Evolutionary conservation across 1,284 basidiomycete genomes (phyloP).

Genomic region (Thelephora terrestris): DNA sequence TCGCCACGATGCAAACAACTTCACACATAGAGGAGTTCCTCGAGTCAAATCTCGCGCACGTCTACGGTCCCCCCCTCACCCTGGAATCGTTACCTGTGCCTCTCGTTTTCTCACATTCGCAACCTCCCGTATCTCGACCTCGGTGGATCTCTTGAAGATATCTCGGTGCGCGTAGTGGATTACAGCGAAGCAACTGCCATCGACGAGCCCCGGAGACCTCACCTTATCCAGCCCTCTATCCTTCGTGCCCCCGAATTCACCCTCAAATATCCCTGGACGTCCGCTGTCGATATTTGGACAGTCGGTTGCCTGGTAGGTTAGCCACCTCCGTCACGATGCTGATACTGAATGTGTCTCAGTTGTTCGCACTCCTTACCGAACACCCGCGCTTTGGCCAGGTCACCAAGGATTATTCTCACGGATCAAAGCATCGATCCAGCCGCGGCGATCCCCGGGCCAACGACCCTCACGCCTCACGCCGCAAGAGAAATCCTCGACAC

Average conservation of each 20-base stretch:
- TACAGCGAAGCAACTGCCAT: background rate
- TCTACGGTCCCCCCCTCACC: background rate
- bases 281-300: constrained; percentile 9
- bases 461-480: no score
- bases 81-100: background rate
- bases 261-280: constrained; percentile 4
- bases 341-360: constrained; percentile 3
- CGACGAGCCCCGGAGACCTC: background rate
- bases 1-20: background rate
- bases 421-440: no score
- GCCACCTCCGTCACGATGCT: background rate
- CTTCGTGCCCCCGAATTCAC: constrained; percentile 6
- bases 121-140: background rate
- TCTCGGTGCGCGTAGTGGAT: background rate
- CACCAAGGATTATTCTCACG: background rate
- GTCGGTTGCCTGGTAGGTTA: constrained; percentile 10
- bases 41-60: background rate
- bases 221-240: no score
- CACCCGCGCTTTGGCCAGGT: background rate
- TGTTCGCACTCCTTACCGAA: constrained; percentile 8
- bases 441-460: no score
- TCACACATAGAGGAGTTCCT: background rate
- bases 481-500: no score
- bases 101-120: background rate
- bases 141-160: no score